Percentiles rank a stretch among this genome's conserved stretches.
Evolutionary conservation across 345 rosid species (phyloP).

Genomic region (Atalantia buxifolia): DNA sequence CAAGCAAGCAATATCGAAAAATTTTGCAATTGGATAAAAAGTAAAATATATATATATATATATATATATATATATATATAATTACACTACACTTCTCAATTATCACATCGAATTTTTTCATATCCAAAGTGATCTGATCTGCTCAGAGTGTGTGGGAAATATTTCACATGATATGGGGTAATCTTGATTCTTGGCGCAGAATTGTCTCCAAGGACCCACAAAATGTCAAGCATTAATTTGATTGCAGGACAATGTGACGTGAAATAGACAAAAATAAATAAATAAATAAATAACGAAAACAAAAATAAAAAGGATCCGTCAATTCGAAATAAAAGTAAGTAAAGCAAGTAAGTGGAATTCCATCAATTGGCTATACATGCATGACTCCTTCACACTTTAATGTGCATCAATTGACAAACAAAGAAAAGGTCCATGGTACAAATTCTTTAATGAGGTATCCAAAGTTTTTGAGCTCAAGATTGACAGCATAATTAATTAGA

Average conservation of each 20-base stretch:
- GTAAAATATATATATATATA: too few relatives aligned
- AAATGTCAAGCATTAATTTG: not conserved
- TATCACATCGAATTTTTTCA: too few relatives aligned
- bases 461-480: constrained; percentile 13
- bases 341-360: constrained; percentile 13
- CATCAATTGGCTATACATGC: constrained; percentile 17
- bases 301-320: not conserved
- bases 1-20: too few relatives aligned
- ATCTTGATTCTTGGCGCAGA: not conserved
- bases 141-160: not conserved
- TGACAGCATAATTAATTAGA: too few relatives aligned
- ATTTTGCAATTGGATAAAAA: too few relatives aligned
- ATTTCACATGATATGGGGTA: not conserved
- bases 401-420: constrained; percentile 14
- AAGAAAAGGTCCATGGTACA: constrained; percentile 4
- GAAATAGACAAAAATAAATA: not conserved
- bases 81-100: too few relatives aligned
- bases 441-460: constrained; percentile 36
- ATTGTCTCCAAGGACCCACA: constrained; percentile 5
- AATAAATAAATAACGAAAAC: not conserved
- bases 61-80: too few relatives aligned
- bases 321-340: too few relatives aligned
- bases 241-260: not conserved
- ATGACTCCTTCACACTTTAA: constrained; percentile 25
- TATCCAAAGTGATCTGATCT: not conserved